These are phyloP conservation scores for Martensiomyces pterosporus DNA, from an alignment of 192 early-diverging fungal species.

Conservation along the genomic window DNA sequence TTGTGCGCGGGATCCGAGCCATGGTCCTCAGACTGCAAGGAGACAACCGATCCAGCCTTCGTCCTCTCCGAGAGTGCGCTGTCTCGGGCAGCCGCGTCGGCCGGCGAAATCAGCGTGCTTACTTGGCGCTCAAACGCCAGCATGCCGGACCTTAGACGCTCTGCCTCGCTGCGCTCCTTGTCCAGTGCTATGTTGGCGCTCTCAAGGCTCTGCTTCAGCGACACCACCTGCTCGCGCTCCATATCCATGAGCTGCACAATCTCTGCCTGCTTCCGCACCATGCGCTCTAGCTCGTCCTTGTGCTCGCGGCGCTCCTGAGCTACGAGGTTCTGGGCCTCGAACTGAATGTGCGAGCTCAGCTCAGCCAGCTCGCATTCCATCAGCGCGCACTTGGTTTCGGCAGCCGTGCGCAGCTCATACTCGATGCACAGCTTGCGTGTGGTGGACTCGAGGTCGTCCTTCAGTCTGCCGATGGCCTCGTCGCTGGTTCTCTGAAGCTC, in stretches of 20 bases:
- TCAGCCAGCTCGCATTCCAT: constrained; percentile 50
- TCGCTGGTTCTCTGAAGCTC: constrained; percentile 9
- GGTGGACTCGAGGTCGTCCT: constrained; percentile 13
- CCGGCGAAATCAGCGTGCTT: no score
- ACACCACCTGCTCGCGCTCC: constrained; percentile 37
- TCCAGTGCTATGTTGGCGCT: constrained; percentile 19
- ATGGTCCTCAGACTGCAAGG: no score
- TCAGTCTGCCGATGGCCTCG: constrained; percentile 16
- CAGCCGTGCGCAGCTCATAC: constrained; percentile 45
- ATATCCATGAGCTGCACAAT: constrained; percentile 38
- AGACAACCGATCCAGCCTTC: no score
- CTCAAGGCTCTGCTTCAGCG: constrained; percentile 41
- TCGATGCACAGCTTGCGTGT: constrained; percentile 26
- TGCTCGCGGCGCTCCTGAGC: constrained; percentile 41
- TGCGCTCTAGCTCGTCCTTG: constrained; percentile 24
- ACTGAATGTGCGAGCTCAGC: constrained; percentile 46
- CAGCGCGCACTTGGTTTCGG: constrained; percentile 42
- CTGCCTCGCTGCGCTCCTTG: constrained; percentile 19
- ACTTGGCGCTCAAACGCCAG: constrained; percentile 33
- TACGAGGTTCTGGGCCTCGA: constrained; percentile 44
- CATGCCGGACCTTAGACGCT: constrained; percentile 19
- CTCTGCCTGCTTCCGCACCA: constrained; percentile 16
- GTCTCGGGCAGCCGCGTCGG: no score
- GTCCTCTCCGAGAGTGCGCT: no score
- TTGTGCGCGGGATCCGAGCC: no score